A percentile compares a stretch with the other conserved stretches of the same genome.
phyloP scores from a whole-genome alignment of 805 yeast genomes.

The Yarrowia yakushimensis region DNA sequence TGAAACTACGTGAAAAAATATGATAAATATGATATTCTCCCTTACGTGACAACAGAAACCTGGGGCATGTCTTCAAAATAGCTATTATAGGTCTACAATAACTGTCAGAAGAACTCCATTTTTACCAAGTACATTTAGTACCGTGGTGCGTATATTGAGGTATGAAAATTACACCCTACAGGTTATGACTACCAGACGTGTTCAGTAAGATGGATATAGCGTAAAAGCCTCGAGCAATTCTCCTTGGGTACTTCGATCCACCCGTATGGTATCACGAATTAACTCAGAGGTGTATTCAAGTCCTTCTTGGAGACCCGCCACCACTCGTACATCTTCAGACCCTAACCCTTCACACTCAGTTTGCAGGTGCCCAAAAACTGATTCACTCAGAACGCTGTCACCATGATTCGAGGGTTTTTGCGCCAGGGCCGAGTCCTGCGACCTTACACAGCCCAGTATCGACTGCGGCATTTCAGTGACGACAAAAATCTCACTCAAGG shows the following conservation, averaged over 20 bases:
- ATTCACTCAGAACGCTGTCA: background rate
- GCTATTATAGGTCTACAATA: background rate
- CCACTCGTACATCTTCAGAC: background rate
- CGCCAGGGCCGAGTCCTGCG: background rate
- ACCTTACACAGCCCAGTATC: background rate
- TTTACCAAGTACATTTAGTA: background rate
- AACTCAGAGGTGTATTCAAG: too few species aligned
- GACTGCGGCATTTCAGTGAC: background rate
- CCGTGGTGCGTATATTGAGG: background rate
- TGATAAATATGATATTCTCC: background rate
- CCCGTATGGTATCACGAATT: too few species aligned
- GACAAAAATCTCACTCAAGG: background rate
- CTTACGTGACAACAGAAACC: background rate
- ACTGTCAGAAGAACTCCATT: background rate
- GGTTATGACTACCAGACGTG: too few species aligned
- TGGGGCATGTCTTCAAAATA: background rate
- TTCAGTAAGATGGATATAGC: too few species aligned
- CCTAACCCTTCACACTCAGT: conserved; percentile 5
- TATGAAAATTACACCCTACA: background rate
- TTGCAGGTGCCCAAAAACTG: background rate
- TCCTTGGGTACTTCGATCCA: too few species aligned
- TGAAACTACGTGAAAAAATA: background rate
- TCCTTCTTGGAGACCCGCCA: background rate
- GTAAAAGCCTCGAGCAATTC: too few species aligned
- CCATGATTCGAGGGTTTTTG: conserved; percentile 14